phyloP scores from a whole-genome alignment of 305 asterid genomes.

The Nicotiana rustica region DNA sequence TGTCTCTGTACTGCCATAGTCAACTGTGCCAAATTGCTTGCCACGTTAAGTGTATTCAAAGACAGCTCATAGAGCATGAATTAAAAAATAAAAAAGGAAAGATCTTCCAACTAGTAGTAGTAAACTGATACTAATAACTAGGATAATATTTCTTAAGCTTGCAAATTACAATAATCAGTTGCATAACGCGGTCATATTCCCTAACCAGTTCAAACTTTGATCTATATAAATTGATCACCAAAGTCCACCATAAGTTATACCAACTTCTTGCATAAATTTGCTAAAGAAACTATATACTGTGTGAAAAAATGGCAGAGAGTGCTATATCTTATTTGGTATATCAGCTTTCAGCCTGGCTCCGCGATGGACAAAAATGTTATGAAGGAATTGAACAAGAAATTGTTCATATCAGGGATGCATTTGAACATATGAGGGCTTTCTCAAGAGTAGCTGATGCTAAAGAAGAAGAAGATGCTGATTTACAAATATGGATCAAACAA shows the following conservation, averaged over 20 bases:
- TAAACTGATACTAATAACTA: background rate
- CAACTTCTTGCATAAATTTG: background rate
- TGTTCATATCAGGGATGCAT: conserved; percentile 3
- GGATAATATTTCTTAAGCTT: background rate
- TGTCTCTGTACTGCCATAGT: no score
- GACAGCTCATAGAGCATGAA: background rate
- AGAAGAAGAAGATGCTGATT: conserved; percentile 30
- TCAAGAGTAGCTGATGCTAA: conserved; percentile 34
- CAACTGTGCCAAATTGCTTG: background rate
- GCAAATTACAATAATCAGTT: background rate
- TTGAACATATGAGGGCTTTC: conserved; percentile 33
- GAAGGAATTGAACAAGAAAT: conserved; percentile 29
- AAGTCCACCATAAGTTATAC: background rate
- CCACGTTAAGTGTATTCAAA: background rate
- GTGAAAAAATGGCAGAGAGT: conserved; percentile 37
- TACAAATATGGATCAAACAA: conserved; percentile 3
- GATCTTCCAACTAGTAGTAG: background rate
- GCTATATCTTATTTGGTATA: conserved; percentile 37
- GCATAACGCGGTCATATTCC: background rate
- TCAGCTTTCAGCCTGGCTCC: conserved; percentile 29
- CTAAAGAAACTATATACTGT: background rate
- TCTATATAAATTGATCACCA: background rate
- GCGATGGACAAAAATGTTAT: conserved; percentile 14
- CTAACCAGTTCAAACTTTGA: background rate
- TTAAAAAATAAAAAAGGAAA: background rate